Percentiles rank a stretch among this genome's conserved stretches.
Conservation (phyloP, 2,329 filamentous ascomycete species). For the Penicillium sp. region DNA sequence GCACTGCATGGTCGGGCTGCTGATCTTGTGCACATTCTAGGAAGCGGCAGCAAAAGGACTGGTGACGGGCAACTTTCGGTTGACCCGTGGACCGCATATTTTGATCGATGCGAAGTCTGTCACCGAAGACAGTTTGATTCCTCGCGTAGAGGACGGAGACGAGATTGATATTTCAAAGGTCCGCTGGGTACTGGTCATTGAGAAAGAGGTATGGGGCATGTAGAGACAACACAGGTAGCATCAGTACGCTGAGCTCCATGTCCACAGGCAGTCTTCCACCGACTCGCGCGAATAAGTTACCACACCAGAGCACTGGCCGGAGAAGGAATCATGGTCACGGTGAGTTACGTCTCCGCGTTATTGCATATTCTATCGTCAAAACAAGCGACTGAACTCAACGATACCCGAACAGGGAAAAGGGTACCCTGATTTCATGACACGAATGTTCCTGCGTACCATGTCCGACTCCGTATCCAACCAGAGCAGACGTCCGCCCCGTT, state of each 20-base stretch:
- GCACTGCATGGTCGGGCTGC: background rate
- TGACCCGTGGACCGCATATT: slow-evolving; percentile 22
- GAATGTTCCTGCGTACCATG: slow-evolving; percentile 52
- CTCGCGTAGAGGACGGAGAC: slow-evolving; percentile 47
- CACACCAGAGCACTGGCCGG: slow-evolving; percentile 43
- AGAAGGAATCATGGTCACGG: slow-evolving; percentile 57
- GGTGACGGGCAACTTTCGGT: slow-evolving; percentile 34
- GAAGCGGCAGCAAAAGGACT: slow-evolving; percentile 46
- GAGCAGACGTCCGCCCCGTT: slow-evolving; percentile 33
- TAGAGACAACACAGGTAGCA: background rate
- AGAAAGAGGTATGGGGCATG: slow-evolving; percentile 56
- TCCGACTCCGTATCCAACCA: slow-evolving; percentile 30
- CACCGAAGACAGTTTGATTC: slow-evolving; percentile 53
- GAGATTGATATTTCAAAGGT: slow-evolving; percentile 46
- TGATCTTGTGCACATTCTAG: slow-evolving; percentile 23
- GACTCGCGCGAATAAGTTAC: slow-evolving; percentile 50
- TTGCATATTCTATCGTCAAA: background rate
- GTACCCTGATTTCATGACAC: slow-evolving; percentile 61
- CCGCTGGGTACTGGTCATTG: slow-evolving; percentile 60
- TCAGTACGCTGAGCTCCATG: background rate
- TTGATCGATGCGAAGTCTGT: slow-evolving; percentile 40
- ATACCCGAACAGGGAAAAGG: slow-evolving; percentile 55
- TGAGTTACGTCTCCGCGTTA: slow-evolving; percentile 29
- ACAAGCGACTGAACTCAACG: background rate
- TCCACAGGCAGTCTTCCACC: slow-evolving; percentile 59